Conservation (phyloP, 2,329 filamentous ascomycete species). For the Diaporthe velutina region DNA sequence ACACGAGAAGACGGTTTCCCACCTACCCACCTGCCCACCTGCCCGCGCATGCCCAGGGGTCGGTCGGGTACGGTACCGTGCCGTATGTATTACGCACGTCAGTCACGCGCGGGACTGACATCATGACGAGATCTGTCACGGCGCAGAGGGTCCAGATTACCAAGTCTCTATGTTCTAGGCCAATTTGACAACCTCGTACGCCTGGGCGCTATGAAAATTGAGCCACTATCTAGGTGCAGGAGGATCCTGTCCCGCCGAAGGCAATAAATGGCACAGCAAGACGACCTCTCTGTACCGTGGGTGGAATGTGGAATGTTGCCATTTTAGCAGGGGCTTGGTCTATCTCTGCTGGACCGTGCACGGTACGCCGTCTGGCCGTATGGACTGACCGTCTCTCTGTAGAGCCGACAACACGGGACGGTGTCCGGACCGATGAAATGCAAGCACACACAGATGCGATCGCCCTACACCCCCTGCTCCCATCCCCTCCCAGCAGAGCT, state of each 20-base stretch:
- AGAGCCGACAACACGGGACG: slow-evolving; percentile 1
- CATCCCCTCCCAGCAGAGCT: slow-evolving; percentile 15
- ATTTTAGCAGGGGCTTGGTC: slow-evolving; percentile 7
- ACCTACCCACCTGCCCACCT: neutral
- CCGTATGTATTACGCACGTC: neutral
- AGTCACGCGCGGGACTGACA: slow-evolving; percentile 20
- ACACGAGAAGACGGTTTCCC: slow-evolving; percentile 4
- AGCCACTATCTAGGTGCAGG: neutral
- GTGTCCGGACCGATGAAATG: slow-evolving; percentile 7
- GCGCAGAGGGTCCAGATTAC: neutral
- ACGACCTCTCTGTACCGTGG: neutral
- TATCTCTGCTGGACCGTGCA: slow-evolving; percentile 12
- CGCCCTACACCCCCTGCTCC: neutral
- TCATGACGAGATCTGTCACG: slow-evolving; percentile 13
- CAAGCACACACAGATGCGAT: slow-evolving; percentile 6
- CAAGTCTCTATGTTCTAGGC: neutral
- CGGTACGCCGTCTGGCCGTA: neutral
- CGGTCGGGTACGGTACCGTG: neutral
- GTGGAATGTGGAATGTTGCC: slow-evolving; percentile 9
- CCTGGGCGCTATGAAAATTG: too few relatives aligned
- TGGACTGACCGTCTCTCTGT: neutral
- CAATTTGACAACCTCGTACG: neutral
- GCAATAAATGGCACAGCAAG: neutral
- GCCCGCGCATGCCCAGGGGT: neutral
- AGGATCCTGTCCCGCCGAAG: neutral